phyloP scores from a whole-genome alignment of 176 grass and related monocot species.

The Alloteropsis semialata region DNA sequence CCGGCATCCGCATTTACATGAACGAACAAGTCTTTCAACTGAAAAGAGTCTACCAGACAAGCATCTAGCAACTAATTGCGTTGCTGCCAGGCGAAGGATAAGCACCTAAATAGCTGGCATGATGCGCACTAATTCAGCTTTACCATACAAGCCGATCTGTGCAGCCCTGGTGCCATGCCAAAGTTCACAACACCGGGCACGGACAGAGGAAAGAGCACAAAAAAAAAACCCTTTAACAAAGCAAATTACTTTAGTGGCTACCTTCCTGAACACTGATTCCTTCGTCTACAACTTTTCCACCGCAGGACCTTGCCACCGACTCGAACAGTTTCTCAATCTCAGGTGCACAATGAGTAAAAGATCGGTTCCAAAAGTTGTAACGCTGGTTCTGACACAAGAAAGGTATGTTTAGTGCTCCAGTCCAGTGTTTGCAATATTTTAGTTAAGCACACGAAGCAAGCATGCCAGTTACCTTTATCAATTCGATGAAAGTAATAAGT shows the following conservation, averaged over 20 bases:
- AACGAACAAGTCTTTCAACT: too few relatives aligned
- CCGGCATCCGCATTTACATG: too few relatives aligned
- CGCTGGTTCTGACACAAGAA: conserved; percentile 60
- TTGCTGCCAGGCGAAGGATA: neutral
- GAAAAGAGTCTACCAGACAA: neutral
- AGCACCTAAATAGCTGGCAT: neutral
- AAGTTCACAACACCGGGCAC: neutral
- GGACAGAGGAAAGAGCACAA: neutral
- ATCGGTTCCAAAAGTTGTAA: conserved; percentile 72
- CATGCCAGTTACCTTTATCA: conserved; percentile 61
- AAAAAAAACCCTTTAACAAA: neutral
- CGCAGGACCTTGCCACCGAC: conserved; percentile 70
- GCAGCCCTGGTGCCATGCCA: neutral
- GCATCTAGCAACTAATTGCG: neutral
- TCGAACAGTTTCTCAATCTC: conserved; percentile 79
- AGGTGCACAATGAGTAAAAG: conserved; percentile 54
- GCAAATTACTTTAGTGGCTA: conserved; percentile 33
- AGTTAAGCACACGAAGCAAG: neutral
- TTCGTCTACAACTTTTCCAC: conserved; percentile 58
- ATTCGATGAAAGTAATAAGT: conserved; percentile 83
- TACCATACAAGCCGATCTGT: neutral
- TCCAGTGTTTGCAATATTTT: neutral
- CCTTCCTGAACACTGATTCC: conserved; percentile 46
- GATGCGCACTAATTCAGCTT: neutral
- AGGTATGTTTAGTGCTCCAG: neutral